These are phyloP conservation scores for Xylaria grammica DNA, from an alignment of 495 filamentous ascomycete species.

Conservation along the genomic window DNA sequence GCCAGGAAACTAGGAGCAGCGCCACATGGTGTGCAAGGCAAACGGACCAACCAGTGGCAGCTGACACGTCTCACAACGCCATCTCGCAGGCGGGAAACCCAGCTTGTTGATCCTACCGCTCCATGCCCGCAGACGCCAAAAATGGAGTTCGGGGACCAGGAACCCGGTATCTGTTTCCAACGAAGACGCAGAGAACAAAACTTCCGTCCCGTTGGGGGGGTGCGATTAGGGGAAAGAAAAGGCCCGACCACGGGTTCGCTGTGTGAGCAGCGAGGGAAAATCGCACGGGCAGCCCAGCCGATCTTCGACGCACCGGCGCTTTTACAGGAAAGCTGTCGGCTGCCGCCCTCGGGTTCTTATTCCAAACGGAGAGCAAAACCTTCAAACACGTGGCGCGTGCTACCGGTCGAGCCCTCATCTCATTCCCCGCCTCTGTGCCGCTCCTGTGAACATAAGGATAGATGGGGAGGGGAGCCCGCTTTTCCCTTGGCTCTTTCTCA, in stretches of 20 bases:
- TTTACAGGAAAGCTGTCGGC: not conserved
- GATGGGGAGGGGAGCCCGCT: not conserved
- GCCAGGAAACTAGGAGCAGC: not conserved
- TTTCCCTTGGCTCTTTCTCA: not conserved
- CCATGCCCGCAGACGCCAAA: not conserved
- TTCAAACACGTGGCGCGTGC: not conserved
- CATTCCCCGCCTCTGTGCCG: not conserved
- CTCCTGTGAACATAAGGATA: not conserved
- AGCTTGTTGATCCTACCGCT: slow-evolving; percentile 5
- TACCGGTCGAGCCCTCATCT: slow-evolving; percentile 4
- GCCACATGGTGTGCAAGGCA: not conserved
- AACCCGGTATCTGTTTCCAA: slow-evolving; percentile 8
- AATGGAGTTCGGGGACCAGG: slow-evolving; percentile 6
- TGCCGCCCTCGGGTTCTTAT: not conserved
- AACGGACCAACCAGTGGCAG: not conserved
- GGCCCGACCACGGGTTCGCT: slow-evolving; percentile 1
- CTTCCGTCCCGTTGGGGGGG: not conserved
- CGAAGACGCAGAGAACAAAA: not conserved
- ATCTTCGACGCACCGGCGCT: slow-evolving; percentile 1
- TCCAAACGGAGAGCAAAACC: not conserved
- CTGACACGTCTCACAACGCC: slow-evolving; percentile 10
- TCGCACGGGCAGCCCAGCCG: slow-evolving; percentile 10
- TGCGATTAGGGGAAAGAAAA: not conserved
- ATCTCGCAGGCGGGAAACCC: slow-evolving; percentile 13
- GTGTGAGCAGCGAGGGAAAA: not conserved